Evolutionary conservation across 495 filamentous ascomycete species (phyloP), one percentile per base, ranked within the genome.

Genomic region (Talaromyces adpressus): DNA sequence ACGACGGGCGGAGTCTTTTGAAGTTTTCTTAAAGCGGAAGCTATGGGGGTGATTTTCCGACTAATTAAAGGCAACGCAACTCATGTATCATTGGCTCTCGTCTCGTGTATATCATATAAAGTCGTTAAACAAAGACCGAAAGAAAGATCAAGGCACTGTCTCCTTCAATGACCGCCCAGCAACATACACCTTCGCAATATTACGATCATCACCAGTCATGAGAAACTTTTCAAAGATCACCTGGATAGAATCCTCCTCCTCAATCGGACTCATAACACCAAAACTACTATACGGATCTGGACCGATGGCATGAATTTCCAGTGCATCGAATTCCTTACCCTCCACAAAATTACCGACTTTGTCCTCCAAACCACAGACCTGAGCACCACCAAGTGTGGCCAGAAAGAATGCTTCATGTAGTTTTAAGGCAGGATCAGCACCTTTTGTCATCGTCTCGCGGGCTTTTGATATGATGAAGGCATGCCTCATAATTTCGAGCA

Each of bases 241-340:
- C 56, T 64, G 61, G 0, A 75, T 62, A 0, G 68, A 67, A 65
- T 86, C 84, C 2, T 79, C 77, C 4, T 85, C 81, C 56, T 85
- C 79, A 2, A 84, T 70, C 45, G 78, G 77, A 0, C 78, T 78
- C 77, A 84, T 85, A 4, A 84, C 69, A 0, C 79, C 81, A 8
- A 70, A 52, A 1, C 22, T 56, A 11, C 25, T 41, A 23, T 25
- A 62, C 41, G 14, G 39, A 23, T 62, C 67, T 58, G 60, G 71
- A n/a, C 69, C 66, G 25, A 56, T 65, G 0, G 75, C 76, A 58
- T 82, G 76, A 12, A 89, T 75, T 54, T 86, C 66, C 62, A 87
- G 62, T 0, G 85, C 87, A 76, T 90, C 87, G 66, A 89, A 88
- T 71, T 84, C 79, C 73, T 85, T 87, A 1, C 85, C 86, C 5